These are phyloP conservation scores for Chlorella ohadii DNA, from an alignment of 139 green algal genomes.

Conservation along the genomic window DNA sequence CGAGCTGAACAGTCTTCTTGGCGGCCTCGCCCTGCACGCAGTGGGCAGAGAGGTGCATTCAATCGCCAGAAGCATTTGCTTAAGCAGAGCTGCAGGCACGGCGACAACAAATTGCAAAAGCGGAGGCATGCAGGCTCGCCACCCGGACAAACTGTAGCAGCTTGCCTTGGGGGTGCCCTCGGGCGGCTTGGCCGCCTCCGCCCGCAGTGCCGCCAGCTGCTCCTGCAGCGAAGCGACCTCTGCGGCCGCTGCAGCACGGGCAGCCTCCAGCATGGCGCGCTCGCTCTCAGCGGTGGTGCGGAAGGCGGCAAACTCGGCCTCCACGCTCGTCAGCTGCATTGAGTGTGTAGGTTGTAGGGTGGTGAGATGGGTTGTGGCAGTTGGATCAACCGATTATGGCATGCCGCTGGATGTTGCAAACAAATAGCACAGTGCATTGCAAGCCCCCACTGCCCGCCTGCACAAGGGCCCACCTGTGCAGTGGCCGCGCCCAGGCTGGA, in stretches of 20 bases:
- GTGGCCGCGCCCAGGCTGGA: not conserved
- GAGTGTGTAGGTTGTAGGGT: not conserved
- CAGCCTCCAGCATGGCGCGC: not conserved
- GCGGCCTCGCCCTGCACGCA: not conserved
- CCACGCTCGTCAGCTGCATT: slow-evolving; percentile 3
- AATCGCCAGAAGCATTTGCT: no score
- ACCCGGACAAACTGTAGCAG: no score
- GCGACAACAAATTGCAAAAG: no score
- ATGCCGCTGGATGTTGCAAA: no score
- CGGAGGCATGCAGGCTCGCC: no score
- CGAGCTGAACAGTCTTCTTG: slow-evolving; percentile 2
- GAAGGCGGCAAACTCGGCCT: slow-evolving; percentile 21
- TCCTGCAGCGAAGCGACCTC: not conserved
- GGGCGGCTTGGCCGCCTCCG: not conserved
- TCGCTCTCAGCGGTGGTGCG: not conserved
- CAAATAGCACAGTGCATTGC: no score
- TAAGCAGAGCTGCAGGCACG: no score
- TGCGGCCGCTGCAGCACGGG: not conserved
- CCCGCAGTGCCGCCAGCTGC: not conserved
- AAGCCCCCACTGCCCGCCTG: no score
- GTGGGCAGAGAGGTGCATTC: no score
- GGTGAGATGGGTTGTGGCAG: no score
- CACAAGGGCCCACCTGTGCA: slow-evolving; percentile 8
- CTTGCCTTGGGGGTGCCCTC: not conserved
- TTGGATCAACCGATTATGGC: no score